These are phyloP conservation scores for Keithomyces neogunnii DNA, from an alignment of 2,329 filamentous ascomycete species.

Conservation along the genomic window DNA sequence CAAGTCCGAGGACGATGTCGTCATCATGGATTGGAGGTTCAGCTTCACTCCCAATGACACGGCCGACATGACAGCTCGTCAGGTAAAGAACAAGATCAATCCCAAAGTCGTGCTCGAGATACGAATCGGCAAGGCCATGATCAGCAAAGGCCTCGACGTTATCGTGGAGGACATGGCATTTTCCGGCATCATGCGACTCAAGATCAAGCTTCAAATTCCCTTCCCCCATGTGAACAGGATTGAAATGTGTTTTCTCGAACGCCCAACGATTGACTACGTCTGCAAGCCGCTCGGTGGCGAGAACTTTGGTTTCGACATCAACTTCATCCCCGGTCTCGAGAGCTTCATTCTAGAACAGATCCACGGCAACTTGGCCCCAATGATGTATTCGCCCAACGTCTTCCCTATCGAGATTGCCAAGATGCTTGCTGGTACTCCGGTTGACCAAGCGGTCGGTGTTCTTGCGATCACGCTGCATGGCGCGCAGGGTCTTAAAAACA, in stretches of 20 bases:
- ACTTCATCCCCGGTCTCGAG: conserved; percentile 94
- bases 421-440: conserved; percentile 87
- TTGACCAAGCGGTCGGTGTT: conserved; percentile 94
- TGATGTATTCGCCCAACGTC: conserved; percentile 97
- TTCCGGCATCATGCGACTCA: conserved; percentile 89
- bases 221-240: conserved; percentile 94
- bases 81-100: conserved; percentile 92
- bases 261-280: conserved; percentile 87
- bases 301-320: conserved; percentile 94
- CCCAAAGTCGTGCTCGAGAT: conserved; percentile 95
- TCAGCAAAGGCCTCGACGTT: conserved; percentile 93
- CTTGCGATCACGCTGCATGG: conserved; percentile 86
- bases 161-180: conserved; percentile 98
- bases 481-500: conserved; percentile 87
- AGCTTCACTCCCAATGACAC: conserved; percentile 97
- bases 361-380: conserved; percentile 83
- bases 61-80: conserved; percentile 80
- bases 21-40: conserved; percentile 99
- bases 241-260: conserved; percentile 89
- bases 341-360: conserved; percentile 93
- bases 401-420: conserved; percentile 98
- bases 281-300: conserved; percentile 97
- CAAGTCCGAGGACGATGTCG: conserved; percentile 87
- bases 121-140: conserved; percentile 87
- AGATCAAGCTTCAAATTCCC: conserved; percentile 92